A percentile compares a stretch with the other conserved stretches of the same genome.
These are phyloP conservation scores for Aciculosporium take DNA, from an alignment of 2,329 filamentous ascomycete species.

Conservation along the genomic window DNA sequence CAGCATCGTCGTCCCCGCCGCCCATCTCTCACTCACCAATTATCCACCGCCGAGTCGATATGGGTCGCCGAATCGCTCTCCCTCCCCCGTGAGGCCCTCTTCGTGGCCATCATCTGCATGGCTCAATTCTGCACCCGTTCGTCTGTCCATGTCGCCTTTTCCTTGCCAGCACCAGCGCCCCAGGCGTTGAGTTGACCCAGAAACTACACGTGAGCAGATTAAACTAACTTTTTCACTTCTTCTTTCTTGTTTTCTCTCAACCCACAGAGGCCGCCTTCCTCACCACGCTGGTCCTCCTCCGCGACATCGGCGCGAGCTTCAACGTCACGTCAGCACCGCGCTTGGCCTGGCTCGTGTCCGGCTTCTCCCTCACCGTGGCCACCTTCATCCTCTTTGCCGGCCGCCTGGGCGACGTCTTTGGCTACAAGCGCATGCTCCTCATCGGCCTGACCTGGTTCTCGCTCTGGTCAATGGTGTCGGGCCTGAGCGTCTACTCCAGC, in stretches of 20 bases:
- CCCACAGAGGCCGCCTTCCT: constrained; percentile 20
- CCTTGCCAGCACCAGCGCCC: too few species aligned
- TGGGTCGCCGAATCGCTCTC: constrained; percentile 14
- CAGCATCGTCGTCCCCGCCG: background rate
- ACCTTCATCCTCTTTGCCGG: constrained; percentile 44
- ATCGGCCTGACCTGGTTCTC: constrained; percentile 40
- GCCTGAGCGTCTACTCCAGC: constrained; percentile 24
- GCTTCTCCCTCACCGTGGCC: constrained; percentile 40
- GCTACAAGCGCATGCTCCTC: constrained; percentile 40
- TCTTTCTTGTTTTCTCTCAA: too few species aligned
- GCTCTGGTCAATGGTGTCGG: constrained; percentile 35
- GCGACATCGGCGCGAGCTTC: constrained; percentile 33
- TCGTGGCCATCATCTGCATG: constrained; percentile 29
- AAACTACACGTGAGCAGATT: too few species aligned
- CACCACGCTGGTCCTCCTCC: constrained; percentile 29
- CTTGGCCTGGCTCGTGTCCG: constrained; percentile 43
- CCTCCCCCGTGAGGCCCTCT: constrained; percentile 18
- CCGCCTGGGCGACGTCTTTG: constrained; percentile 42
- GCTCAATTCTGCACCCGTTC: constrained; percentile 27
- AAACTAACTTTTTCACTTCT: too few species aligned
- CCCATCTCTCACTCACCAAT: background rate
- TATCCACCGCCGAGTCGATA: constrained; percentile 4
- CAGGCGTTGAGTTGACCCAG: too few species aligned
- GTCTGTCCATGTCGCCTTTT: constrained; percentile 12
- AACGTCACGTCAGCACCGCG: constrained; percentile 25